A percentile compares a stretch with the other conserved stretches of the same genome.
Evolutionary conservation across 2,329 filamentous ascomycete species (phyloP).

Genomic region (Ophiocordyceps camponoti-rufipedis): DNA sequence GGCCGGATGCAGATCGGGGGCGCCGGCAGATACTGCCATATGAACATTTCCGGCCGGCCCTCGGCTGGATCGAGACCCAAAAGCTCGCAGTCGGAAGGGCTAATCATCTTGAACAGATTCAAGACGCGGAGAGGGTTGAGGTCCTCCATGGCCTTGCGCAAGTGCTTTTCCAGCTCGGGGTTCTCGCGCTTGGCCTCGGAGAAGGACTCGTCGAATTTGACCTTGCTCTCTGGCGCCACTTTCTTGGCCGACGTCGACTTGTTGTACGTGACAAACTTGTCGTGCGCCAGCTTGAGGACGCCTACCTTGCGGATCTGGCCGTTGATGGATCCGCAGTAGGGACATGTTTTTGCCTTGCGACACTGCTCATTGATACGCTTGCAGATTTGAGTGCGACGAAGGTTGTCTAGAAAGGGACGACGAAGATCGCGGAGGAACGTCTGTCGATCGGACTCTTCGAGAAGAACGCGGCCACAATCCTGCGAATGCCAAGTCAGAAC

Average conservation of each 20-base stretch:
- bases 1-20: conserved; percentile 90
- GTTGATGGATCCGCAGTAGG: conserved; percentile 65
- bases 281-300: conserved; percentile 84
- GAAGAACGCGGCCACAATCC: conserved; percentile 63
- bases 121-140: conserved; percentile 76
- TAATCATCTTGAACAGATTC: conserved; percentile 81
- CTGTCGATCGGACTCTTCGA: conserved; percentile 64
- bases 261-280: conserved; percentile 80
- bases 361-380: conserved; percentile 84
- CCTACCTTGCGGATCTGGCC: conserved; percentile 84
- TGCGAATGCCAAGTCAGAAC: conserved; percentile 78
- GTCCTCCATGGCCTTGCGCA: conserved; percentile 86
- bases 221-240: conserved; percentile 61
- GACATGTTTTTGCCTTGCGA: conserved; percentile 68
- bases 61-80: conserved; percentile 75
- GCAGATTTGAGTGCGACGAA: conserved; percentile 64
- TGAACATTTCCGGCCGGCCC: conserved; percentile 85
- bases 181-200: conserved; percentile 59
- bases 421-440: conserved; percentile 65
- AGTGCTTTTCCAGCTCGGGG: conserved; percentile 72
- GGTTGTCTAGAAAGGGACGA: conserved; percentile 66
- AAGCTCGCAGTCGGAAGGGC: conserved; percentile 72
- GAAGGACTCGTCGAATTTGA: conserved; percentile 75
- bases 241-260: conserved; percentile 78
- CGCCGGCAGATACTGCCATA: conserved; percentile 93